These are phyloP conservation scores for Pseudocercospora eumusae DNA, from an alignment of 2,329 filamentous ascomycete genomes.

Conservation along the genomic window DNA sequence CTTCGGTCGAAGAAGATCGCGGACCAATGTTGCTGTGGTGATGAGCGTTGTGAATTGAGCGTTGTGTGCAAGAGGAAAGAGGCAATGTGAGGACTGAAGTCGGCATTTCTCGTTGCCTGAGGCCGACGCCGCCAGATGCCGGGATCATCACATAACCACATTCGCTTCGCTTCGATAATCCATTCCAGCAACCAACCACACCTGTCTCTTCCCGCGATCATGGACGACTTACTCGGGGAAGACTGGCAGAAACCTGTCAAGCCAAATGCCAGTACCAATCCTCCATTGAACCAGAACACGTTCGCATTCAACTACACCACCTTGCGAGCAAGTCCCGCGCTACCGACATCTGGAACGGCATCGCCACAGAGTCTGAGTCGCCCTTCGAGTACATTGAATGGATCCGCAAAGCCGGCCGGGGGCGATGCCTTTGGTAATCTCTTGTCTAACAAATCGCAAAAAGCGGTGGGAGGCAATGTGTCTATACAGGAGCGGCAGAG, in stretches of 20 bases:
- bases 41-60: not conserved
- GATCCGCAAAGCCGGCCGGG: slow-evolving; percentile 54
- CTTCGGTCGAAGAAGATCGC: not conserved
- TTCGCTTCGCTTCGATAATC: not conserved
- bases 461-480: slow-evolving; percentile 66
- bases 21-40: not conserved
- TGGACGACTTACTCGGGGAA: slow-evolving; percentile 54
- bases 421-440: slow-evolving; percentile 78
- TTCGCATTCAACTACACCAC: slow-evolving; percentile 38
- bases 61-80: not conserved
- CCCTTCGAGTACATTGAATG: slow-evolving; percentile 44
- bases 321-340: slow-evolving; percentile 43
- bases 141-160: not conserved
- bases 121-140: not conserved
- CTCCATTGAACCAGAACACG: slow-evolving; percentile 32
- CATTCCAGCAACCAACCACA: not conserved
- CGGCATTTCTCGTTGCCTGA: not conserved
- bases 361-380: slow-evolving; percentile 39
- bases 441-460: slow-evolving; percentile 63
- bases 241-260: slow-evolving; percentile 47
- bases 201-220: slow-evolving; percentile 26
- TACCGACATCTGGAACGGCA: slow-evolving; percentile 42
- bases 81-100: not conserved
- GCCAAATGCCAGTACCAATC: slow-evolving; percentile 23
- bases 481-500: slow-evolving; percentile 65